Evolutionary conservation across 2,329 filamentous ascomycete species (phyloP), one percentile per base, ranked within the genome.

Genomic region (Peltaster fructicola): DNA sequence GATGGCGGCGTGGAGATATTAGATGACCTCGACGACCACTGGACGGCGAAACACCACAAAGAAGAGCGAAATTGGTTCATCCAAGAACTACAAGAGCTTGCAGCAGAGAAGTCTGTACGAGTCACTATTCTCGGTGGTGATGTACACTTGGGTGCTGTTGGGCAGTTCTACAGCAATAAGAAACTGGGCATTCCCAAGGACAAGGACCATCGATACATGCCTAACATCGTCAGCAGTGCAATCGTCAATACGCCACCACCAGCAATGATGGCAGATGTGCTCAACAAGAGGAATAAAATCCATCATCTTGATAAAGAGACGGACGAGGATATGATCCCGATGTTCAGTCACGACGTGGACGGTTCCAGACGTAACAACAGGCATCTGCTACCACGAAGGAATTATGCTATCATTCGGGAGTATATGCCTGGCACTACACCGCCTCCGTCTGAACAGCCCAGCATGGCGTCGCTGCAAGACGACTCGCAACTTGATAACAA

Each of bases 1-100:
- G 84, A 93, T 43, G 82, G 81, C 12, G 81, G 81, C 10, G 77
- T 88, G 5, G 88, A 95, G 50, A 78, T 95, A 8, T 59, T 91
- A 14, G 84, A 92, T 45, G 82, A 91, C 40, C 56, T 92, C 7
- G 85, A 93, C 45, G 88, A 95, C 49, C 85, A 98, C 47, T 98
- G 88, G 88, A 93, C 85, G 1, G 80, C 85, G 17, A 91, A 81
- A 46, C 79, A 82, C 44, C 84, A 95, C 56, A 98, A 95, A 48
- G 63, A 70, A 14, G 88, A 98, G 52, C 71, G 88, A 24, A 79
- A 73, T 33, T 75, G 79, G 50, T 63, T 95, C 33, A 69, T 98
- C 19, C 77, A 88, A 45, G 82, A 93, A 41, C 58, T 98, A 14
- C 90, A 98, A 51, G 81, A 92, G 41, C 62, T 98, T 30, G 84